These are phyloP conservation scores for Kwoniella mangroviensis DNA, from an alignment of 768 basidiomycete species.

Conservation along the genomic window DNA sequence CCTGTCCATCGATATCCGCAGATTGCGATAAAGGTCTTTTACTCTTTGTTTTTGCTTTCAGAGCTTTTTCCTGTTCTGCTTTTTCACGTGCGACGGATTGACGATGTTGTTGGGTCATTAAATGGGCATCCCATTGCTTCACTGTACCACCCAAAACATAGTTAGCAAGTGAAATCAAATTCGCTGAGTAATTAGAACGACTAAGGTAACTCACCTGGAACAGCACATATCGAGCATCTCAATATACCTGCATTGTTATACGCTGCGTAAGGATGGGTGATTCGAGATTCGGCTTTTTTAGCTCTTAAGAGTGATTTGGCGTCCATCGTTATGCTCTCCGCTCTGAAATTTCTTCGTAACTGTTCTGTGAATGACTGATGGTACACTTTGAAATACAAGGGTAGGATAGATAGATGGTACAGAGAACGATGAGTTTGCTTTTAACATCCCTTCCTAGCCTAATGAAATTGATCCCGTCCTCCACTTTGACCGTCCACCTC, in stretches of 20 bases:
- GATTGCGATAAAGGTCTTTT: slow-evolving; percentile 31
- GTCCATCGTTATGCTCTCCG: slow-evolving; percentile 38
- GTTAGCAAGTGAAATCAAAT: not conserved
- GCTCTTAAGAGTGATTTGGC: slow-evolving; percentile 53
- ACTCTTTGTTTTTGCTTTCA: slow-evolving; percentile 19
- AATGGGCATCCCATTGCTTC: slow-evolving; percentile 55
- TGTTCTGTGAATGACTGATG: too few relatives aligned
- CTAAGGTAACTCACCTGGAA: slow-evolving; percentile 41
- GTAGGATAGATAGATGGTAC: not conserved
- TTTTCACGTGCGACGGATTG: slow-evolving; percentile 51
- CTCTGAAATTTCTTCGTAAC: too few relatives aligned
- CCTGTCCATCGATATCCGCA: not conserved
- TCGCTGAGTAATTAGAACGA: too few relatives aligned
- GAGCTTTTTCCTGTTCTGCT: slow-evolving; percentile 29
- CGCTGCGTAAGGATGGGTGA: slow-evolving; percentile 50
- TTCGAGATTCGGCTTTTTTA: slow-evolving; percentile 52
- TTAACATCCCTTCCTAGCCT: too few relatives aligned
- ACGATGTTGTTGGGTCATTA: slow-evolving; percentile 54
- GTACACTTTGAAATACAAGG: too few relatives aligned
- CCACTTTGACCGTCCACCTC: slow-evolving; percentile 21
- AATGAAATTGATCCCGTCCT: slow-evolving; percentile 1
- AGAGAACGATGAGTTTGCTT: not conserved
- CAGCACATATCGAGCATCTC: slow-evolving; percentile 52
- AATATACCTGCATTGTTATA: slow-evolving; percentile 48
- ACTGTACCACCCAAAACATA: slow-evolving; percentile 27